Base-by-base conservation (phyloP, 805 yeast genomes). In the Jamesozyma piceae region DNA sequence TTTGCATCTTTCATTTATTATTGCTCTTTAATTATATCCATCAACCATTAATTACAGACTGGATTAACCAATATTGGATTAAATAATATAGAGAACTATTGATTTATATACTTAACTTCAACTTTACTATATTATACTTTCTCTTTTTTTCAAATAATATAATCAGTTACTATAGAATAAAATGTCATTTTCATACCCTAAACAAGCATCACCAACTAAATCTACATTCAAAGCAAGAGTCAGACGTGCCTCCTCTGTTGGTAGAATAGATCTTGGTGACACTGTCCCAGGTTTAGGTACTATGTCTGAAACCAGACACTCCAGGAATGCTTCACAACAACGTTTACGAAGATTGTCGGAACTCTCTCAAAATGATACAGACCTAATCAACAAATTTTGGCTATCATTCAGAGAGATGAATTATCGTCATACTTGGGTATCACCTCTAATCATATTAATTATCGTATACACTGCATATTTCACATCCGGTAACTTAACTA, bases 251-350 rank as follows among this genome's bases (percentile, higher is more conserved):
- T 80, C 92, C 1, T 80, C 89, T 0, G 81, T 87, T 14, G 95
- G 95, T 2, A 71, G 74, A 29, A 76, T 86, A 40, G 72, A 77
- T 41, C 64, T 87, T 3, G 95, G 95, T 20, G 95, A 86, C 56
- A 58, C 62, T 5, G 81, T 77, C 2, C 80, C 86, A 1, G 71
- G 82, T 1, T 67, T 85, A 29, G 71, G 85, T 10, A 81, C 94
- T 1, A 78, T 80, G 77, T 65, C 67, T 14, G 65, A 74, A 18
- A 64, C 76, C 8, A 64, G 65, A 42, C 56, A 65, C 45, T 65
- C 67, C 43, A 66, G 70, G 46, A 61, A 33, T 49, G 85, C 41
- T 17, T 37, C 46, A 11, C 43, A 41, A 30, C 41, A 41, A 43
- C 39, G 48, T 35, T 24, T 45, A 26, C 34, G 14, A 34, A 42